Evolutionary conservation across 805 yeast species (phyloP).

Genomic region (Helenozyma rhizophorensis): DNA sequence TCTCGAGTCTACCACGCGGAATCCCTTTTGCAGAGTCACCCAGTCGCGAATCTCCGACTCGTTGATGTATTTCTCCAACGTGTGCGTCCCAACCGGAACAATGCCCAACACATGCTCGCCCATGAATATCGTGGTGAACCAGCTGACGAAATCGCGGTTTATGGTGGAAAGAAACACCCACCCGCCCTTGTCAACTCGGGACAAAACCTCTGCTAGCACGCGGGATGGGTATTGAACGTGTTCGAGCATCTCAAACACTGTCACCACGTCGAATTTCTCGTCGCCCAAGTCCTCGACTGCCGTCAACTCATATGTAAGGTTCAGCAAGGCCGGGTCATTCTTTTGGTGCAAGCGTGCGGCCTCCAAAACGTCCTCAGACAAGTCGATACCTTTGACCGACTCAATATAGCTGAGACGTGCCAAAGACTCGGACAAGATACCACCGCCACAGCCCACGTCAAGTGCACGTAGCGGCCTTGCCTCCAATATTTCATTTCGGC

Average conservation of each 20-base stretch:
- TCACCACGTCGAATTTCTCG: constrained; percentile 63
- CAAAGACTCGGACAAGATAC: constrained; percentile 79
- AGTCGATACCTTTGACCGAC: constrained; percentile 76
- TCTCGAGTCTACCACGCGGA: constrained; percentile 57
- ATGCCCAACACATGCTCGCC: constrained; percentile 77
- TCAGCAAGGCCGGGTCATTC: constrained; percentile 61
- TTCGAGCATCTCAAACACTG: constrained; percentile 92
- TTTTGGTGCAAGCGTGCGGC: constrained; percentile 71
- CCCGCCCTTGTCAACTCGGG: constrained; percentile 74
- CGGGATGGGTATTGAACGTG: constrained; percentile 85
- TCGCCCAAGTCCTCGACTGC: constrained; percentile 57
- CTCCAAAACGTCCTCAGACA: constrained; percentile 74
- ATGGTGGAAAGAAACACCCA: constrained; percentile 86
- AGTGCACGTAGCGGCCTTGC: constrained; percentile 48
- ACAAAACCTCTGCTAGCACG: constrained; percentile 64
- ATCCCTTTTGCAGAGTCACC: constrained; percentile 42
- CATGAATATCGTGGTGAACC: constrained; percentile 88
- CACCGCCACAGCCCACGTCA: constrained; percentile 99
- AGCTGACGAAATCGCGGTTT: constrained; percentile 79
- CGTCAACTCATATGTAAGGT: constrained; percentile 55
- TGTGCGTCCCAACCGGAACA: constrained; percentile 93
- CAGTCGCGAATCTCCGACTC: constrained; percentile 66
- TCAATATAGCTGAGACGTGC: constrained; percentile 67
- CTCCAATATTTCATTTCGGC: constrained; percentile 33
- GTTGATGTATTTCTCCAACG: constrained; percentile 79